Evolutionary conservation across 2,329 filamentous ascomycete species (phyloP).

Genomic region (Ascochyta pisi): DNA sequence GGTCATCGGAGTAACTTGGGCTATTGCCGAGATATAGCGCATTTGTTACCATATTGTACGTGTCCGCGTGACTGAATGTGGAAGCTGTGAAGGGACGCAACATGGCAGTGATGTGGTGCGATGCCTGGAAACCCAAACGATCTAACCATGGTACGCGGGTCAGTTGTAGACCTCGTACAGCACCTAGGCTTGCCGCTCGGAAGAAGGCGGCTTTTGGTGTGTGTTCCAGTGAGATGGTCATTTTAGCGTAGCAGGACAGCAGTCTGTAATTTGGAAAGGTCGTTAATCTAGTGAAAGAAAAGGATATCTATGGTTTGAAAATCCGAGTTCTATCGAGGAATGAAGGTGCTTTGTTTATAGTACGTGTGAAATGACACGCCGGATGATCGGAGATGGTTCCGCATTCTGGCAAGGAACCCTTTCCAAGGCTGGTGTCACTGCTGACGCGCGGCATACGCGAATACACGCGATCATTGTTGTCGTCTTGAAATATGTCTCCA

Average conservation of each 20-base stretch:
- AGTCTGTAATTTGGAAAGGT: not conserved
- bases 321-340: not conserved
- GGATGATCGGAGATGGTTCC: conserved; percentile 5
- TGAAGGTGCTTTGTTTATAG: conserved; percentile 2
- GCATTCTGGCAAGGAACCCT: not conserved
- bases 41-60: conserved; percentile 10
- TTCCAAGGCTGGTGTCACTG: not conserved
- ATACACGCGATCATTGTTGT: not conserved
- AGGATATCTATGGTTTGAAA: not conserved
- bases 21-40: conserved; percentile 14
- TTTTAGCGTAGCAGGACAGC: no score
- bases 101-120: conserved; percentile 11
- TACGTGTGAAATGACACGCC: not conserved
- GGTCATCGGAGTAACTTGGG: conserved; percentile 7
- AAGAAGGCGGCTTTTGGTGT: conserved; percentile 10
- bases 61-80: conserved; percentile 6
- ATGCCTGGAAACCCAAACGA: conserved; percentile 12
- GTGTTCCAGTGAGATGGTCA: not conserved
- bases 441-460: not conserved
- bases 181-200: conserved; percentile 9
- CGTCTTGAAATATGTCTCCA: no score
- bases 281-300: not conserved
- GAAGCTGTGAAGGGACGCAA: conserved; percentile 5
- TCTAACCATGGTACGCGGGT: conserved; percentile 14
- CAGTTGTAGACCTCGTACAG: conserved; percentile 7